These are phyloP conservation scores for Alnus glutinosa DNA, from an alignment of 306 rosid species.

Conservation along the genomic window DNA sequence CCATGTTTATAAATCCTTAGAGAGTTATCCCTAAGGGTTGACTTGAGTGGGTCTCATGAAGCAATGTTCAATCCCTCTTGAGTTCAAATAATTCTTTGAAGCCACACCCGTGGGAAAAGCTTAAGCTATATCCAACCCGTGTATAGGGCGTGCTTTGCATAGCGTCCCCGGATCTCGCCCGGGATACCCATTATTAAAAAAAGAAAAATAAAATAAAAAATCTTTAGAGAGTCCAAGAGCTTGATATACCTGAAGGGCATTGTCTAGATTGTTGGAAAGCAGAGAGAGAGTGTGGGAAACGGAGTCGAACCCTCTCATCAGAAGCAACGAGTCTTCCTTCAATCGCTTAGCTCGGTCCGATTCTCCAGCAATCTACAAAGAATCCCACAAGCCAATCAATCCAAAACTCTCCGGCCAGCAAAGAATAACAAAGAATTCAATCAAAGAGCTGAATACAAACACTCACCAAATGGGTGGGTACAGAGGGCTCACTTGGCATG, in stretches of 20 bases:
- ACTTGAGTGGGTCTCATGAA: no score
- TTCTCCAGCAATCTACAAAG: constrained; percentile 37
- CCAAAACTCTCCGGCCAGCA: background rate
- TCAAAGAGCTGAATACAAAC: background rate
- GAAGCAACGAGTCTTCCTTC: constrained; percentile 72
- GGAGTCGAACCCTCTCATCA: constrained; percentile 88
- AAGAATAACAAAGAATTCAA: background rate
- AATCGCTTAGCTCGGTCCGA: constrained; percentile 35
- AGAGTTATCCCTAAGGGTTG: no score
- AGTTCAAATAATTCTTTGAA: no score
- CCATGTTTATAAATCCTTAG: background rate
- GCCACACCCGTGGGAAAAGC: no score
- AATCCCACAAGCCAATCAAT: constrained; percentile 13
- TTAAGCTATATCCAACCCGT: no score
- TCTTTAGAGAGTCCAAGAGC: background rate
- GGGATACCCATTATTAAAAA: no score
- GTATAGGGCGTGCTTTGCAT: background rate
- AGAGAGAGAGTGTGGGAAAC: constrained; percentile 70
- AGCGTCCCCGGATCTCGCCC: no score
- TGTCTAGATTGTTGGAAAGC: constrained; percentile 74
- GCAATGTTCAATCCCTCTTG: no score
- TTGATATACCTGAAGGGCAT: constrained; percentile 67
- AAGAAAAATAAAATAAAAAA: background rate
- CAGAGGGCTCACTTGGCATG: constrained; percentile 23
- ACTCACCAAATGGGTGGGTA: constrained; percentile 33